Evolutionary conservation across 208 protist genomes (phyloP).

Genomic region (Acanthamoeba castellanii): DNA sequence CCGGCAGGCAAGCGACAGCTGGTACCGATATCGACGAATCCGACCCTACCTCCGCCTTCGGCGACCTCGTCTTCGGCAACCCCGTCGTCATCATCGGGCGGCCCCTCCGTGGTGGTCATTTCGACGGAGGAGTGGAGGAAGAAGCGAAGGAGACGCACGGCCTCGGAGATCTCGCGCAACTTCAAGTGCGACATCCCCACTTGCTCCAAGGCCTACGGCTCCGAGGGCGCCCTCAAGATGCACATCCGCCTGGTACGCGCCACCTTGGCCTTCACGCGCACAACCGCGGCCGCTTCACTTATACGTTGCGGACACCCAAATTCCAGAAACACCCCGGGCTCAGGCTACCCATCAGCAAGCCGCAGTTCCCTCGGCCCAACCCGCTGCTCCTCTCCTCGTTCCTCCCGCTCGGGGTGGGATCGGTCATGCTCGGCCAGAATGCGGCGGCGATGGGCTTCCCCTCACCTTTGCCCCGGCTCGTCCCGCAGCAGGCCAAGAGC

Average conservation of each 20-base stretch:
- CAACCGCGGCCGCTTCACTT: not conserved
- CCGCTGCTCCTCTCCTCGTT: not conserved
- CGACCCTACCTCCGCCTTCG: not conserved
- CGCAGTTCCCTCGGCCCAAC: not conserved
- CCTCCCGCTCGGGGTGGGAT: not conserved
- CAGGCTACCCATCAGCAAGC: not conserved
- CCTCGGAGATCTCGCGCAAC: slow-evolving; percentile 77
- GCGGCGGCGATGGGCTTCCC: not conserved
- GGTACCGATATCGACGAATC: not conserved
- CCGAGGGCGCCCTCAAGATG: slow-evolving; percentile 83
- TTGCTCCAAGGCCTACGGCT: slow-evolving; percentile 82
- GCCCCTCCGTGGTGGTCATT: not conserved
- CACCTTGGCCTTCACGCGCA: not conserved
- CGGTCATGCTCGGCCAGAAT: slow-evolving; percentile 3
- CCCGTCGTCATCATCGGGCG: not conserved
- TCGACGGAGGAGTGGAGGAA: slow-evolving; percentile 33
- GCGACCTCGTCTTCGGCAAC: not conserved
- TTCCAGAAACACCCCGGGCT: slow-evolving; percentile 35
- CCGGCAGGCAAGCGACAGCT: not conserved
- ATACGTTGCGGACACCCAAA: not conserved
- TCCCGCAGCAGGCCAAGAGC: no score
- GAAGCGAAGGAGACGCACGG: slow-evolving; percentile 75
- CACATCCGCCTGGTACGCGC: slow-evolving; percentile 80
- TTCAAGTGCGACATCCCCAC: slow-evolving; percentile 75
- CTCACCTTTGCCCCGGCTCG: not conserved